Base-by-base conservation (phyloP, 106 monocot genomes). In the Dendrobium chrysotoxum region DNA sequence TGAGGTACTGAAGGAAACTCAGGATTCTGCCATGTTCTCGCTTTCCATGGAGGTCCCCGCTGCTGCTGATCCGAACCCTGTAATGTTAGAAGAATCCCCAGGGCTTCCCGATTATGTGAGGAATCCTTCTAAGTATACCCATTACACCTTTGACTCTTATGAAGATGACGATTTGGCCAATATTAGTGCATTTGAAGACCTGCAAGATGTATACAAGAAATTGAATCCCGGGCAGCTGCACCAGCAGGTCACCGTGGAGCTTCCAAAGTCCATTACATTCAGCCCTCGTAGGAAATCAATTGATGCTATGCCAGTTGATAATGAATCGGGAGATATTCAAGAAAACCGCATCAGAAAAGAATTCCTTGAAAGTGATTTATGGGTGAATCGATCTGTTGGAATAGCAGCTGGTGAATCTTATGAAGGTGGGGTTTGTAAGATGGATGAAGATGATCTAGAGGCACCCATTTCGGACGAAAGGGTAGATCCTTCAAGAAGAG, bases 41-140 rank as follows among this genome's bases (percentile, higher is more conserved):
- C 80, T 85, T 20, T 57, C 78, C 57, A 65, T 79, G 81, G 81
- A 66, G 20, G 28, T 81, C 15, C 42, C n/a, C 21, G 41, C 44
- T 35, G 35, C 26, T 16, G 35, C 65, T 4, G 76, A 83, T 75
- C 65, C 53, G 18, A 31, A 40, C 77, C 41, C 71, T 9, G n/a
- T 76, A 13, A 2, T 72, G 9, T 39, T 31, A 3, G 85, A 83
- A 75, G 83, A 80, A 40, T 75, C 88, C 1, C 72, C 72, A 55
- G 82, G 28, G 7, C 75, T 93, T 83, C 99, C 99, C 76, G 99
- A 99, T 80, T 91, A 99, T 54, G 4, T 95, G 28, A 88, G 80
- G 66, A 99, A 95, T 79, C 99, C 93, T 28, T 91, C 91, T 0
- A 99, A 93, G 72, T 95, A 95, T 72, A 86, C 88, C 1, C 57